Percentiles rank a stretch among this genome's conserved stretches.
Evolutionary conservation across 208 protist genomes (phyloP).

Genomic region (Crithidia expoeki): DNA sequence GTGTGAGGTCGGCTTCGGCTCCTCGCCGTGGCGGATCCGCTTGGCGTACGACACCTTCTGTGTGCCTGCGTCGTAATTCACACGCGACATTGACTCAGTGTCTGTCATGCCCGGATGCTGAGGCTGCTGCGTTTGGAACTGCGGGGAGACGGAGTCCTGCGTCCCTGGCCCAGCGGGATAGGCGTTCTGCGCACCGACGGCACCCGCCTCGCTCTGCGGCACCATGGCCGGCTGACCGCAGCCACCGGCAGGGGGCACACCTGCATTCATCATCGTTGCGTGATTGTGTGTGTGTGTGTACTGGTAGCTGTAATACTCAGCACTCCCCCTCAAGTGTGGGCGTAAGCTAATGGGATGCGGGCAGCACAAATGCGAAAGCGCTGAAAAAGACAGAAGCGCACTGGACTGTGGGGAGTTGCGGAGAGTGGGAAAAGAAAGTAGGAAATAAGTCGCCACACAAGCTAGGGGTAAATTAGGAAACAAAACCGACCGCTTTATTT

Average conservation of each 20-base stretch:
- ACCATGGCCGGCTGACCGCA: slow-evolving; percentile 7
- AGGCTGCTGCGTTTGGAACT: slow-evolving; percentile 5
- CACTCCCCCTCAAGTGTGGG: too few species aligned
- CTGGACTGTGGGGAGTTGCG: too few species aligned
- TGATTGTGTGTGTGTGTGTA: not conserved
- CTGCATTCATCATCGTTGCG: slow-evolving; percentile 11
- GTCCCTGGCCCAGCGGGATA: not conserved
- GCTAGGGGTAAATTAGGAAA: too few species aligned
- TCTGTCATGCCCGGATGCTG: not conserved
- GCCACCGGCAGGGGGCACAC: not conserved
- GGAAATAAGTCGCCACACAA: too few species aligned
- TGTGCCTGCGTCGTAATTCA: slow-evolving; percentile 27
- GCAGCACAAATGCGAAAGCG: too few species aligned
- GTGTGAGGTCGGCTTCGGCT: slow-evolving; percentile 14
- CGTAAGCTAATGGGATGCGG: too few species aligned
- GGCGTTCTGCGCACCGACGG: not conserved
- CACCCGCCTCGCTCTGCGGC: not conserved
- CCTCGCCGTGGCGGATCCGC: slow-evolving; percentile 37
- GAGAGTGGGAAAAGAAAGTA: too few species aligned
- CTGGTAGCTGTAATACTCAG: too few species aligned
- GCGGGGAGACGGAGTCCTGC: not conserved
- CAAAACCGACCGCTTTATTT: not conserved
- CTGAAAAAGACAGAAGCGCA: too few species aligned
- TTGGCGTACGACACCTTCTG: slow-evolving; percentile 43
- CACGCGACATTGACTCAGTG: not conserved